A percentile compares a stretch with the other conserved stretches of the same genome.
Conservation (phyloP, 768 basidiomycete genomes). For the Termitomyces sp. region DNA sequence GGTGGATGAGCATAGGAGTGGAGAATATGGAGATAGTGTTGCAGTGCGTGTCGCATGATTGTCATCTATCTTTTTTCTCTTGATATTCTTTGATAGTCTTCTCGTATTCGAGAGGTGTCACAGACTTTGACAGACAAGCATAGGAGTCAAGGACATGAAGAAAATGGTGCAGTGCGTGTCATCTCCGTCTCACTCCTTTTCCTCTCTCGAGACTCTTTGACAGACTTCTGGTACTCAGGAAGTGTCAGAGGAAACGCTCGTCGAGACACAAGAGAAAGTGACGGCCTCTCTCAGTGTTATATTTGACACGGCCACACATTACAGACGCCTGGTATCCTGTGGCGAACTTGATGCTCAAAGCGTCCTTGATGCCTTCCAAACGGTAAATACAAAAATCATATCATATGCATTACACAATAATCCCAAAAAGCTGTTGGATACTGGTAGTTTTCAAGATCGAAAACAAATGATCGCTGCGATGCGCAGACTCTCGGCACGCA, state of each 20-base stretch:
- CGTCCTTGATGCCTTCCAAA: neutral
- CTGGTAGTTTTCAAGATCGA: neutral
- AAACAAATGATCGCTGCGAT: neutral
- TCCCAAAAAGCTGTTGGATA: neutral
- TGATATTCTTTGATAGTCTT: neutral
- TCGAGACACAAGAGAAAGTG: neutral
- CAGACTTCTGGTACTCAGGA: no score
- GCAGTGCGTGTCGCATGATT: neutral
- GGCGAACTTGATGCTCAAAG: neutral
- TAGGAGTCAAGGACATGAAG: no score
- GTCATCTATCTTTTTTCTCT: neutral
- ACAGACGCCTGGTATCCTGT: neutral
- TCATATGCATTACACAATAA: neutral
- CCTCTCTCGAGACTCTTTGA: no score
- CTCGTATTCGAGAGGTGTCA: neutral
- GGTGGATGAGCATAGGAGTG: neutral
- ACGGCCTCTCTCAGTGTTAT: neutral
- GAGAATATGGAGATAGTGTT: neutral
- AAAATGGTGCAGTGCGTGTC: no score
- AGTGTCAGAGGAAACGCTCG: no score
- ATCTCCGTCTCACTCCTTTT: no score
- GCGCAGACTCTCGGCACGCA: neutral
- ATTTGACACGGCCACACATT: neutral
- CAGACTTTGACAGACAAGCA: no score
- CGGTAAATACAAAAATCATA: neutral